phyloP scores from a whole-genome alignment of 345 rosid genomes.

The Eutrema yunnanense region DNA sequence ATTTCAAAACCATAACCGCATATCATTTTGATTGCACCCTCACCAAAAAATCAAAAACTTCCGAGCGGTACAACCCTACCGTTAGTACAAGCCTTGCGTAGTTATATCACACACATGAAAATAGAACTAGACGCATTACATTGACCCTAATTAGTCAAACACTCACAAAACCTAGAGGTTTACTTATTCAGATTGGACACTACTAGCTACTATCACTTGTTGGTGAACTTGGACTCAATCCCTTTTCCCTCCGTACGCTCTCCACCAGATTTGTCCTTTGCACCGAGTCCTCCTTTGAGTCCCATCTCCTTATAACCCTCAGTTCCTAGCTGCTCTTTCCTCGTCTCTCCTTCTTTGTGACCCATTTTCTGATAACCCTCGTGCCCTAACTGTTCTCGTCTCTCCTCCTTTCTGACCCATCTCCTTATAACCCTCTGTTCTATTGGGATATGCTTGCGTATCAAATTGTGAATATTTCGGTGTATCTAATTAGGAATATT shows the following conservation, averaged over 20 bases:
- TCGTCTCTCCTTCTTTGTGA: conserved; percentile 42
- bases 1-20: neutral
- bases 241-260: conserved; percentile 60
- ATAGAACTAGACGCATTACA: neutral
- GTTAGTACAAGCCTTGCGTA: neutral
- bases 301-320: conserved; percentile 85
- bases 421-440: conserved; percentile 45
- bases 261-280: conserved; percentile 52
- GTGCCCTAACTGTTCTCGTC: conserved; percentile 53
- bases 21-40: conserved; percentile 20
- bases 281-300: conserved; percentile 59
- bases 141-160: neutral
- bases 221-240: conserved; percentile 60
- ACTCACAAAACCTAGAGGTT: neutral
- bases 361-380: conserved; percentile 77
- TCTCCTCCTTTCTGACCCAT: conserved; percentile 55
- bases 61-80: neutral
- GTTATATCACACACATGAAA: neutral
- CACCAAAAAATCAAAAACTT: neutral
- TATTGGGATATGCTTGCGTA: no score
- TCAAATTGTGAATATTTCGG: no score
- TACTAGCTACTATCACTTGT: conserved; percentile 3
- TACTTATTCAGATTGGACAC: conserved; percentile 14
- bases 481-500: no score
- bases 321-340: conserved; percentile 52